phyloP scores from a whole-genome alignment of 805 yeast genomes.

The Lachancea sp. region DNA sequence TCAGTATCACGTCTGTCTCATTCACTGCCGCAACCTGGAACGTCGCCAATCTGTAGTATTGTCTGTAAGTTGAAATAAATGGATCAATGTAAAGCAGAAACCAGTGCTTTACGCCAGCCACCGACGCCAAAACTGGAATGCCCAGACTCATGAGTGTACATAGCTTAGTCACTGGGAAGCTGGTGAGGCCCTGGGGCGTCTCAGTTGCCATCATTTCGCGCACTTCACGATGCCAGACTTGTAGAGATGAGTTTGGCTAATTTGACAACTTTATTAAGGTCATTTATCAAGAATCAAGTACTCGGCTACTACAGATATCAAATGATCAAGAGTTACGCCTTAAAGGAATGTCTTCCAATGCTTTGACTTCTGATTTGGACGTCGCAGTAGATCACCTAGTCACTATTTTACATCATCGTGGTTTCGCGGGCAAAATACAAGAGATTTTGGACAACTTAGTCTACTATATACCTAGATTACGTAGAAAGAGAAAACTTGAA shows the following conservation, averaged over 20 bases:
- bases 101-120: conserved; percentile 24
- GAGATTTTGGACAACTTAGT: conserved; percentile 21
- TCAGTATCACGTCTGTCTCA: conserved; percentile 49
- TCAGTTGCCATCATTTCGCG: conserved; percentile 16
- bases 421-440: not conserved
- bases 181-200: conserved; percentile 18
- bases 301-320: too few species aligned
- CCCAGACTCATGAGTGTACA: conserved; percentile 23
- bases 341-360: not conserved
- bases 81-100: conserved; percentile 37
- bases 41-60: conserved; percentile 48
- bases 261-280: too few species aligned
- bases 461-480: conserved; percentile 24
- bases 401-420: not conserved
- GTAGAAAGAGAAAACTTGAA: conserved; percentile 9
- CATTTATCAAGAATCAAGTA: too few species aligned
- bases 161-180: conserved; percentile 26
- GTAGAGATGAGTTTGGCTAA: not conserved
- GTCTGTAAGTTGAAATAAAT: conserved; percentile 46
- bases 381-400: conserved; percentile 6
- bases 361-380: not conserved
- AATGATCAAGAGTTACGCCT: not conserved
- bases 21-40: conserved; percentile 50
- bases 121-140: conserved; percentile 26
- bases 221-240: too few species aligned